phyloP scores from a whole-genome alignment of 345 rosid species.

The Arabis hirsuta region DNA sequence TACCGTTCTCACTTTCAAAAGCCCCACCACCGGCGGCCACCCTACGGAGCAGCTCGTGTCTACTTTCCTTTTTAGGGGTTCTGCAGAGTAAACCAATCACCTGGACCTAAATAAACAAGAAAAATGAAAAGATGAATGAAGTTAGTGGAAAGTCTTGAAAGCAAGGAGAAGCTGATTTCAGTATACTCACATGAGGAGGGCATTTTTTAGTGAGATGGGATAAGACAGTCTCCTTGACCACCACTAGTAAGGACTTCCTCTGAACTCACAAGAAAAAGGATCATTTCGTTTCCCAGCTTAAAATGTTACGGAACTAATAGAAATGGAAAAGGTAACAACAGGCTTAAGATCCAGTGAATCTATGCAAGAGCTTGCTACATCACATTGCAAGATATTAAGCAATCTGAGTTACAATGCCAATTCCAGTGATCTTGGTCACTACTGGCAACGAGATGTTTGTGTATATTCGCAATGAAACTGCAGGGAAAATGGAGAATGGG shows the following conservation, averaged over 20 bases:
- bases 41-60: constrained; percentile 86
- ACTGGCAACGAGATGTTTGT: not conserved
- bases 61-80: constrained; percentile 85
- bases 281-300: too few relatives aligned
- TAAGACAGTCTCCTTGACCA: constrained; percentile 89
- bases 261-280: constrained; percentile 39
- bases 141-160: not conserved
- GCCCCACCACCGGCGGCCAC: constrained; percentile 98
- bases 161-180: not conserved
- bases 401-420: constrained; percentile 1
- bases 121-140: not conserved
- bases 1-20: constrained; percentile 69
- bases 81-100: constrained; percentile 95
- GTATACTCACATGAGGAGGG: constrained; percentile 78
- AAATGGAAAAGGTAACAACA: not conserved
- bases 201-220: constrained; percentile 83
- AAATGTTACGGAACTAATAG: not conserved
- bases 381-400: not conserved
- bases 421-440: not conserved
- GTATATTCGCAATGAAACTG: not conserved
- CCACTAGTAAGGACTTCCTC: constrained; percentile 81
- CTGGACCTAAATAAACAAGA: constrained; percentile 59
- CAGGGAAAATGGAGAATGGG: not conserved
- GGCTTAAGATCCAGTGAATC: not conserved
- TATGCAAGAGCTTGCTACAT: not conserved